phyloP scores from a whole-genome alignment of 2,329 filamentous ascomycete species.

The Epichloe glyceriae region DNA sequence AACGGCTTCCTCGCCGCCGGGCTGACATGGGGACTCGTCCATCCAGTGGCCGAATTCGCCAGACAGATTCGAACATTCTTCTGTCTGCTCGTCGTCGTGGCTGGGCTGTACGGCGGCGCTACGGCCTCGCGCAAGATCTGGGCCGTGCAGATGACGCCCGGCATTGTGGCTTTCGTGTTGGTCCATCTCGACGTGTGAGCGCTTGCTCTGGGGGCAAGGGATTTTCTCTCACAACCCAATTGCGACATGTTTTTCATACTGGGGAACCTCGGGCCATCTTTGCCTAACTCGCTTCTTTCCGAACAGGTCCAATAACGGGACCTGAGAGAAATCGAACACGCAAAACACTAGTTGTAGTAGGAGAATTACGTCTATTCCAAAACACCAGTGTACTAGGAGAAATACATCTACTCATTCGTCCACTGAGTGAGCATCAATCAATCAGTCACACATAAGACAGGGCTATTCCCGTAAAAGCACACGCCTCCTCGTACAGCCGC shows the following conservation, averaged over 20 bases:
- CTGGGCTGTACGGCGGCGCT: constrained; percentile 30
- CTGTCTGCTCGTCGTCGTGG: constrained; percentile 29
- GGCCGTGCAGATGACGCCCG: constrained; percentile 26
- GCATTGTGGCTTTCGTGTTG: constrained; percentile 5
- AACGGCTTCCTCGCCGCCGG: constrained; percentile 40
- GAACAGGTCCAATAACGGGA: no score
- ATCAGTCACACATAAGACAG: not conserved
- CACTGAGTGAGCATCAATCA: no score
- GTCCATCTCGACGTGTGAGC: constrained; percentile 10
- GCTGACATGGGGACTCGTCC: constrained; percentile 32
- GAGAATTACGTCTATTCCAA: no score
- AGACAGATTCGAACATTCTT: constrained; percentile 35
- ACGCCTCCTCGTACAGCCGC: constrained; percentile 2
- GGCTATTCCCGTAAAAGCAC: not conserved
- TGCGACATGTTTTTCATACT: no score
- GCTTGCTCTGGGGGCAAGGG: not conserved
- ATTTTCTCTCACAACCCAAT: no score
- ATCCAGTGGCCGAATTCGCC: constrained; percentile 29
- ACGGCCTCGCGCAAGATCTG: constrained; percentile 30
- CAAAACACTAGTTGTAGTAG: no score
- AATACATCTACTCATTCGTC: no score
- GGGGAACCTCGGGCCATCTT: no score
- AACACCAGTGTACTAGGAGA: no score
- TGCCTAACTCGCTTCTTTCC: no score
- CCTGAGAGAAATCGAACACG: no score